Base-by-base conservation (phyloP, 1,139 yeast genomes). In the Candida glucosophila region DNA sequence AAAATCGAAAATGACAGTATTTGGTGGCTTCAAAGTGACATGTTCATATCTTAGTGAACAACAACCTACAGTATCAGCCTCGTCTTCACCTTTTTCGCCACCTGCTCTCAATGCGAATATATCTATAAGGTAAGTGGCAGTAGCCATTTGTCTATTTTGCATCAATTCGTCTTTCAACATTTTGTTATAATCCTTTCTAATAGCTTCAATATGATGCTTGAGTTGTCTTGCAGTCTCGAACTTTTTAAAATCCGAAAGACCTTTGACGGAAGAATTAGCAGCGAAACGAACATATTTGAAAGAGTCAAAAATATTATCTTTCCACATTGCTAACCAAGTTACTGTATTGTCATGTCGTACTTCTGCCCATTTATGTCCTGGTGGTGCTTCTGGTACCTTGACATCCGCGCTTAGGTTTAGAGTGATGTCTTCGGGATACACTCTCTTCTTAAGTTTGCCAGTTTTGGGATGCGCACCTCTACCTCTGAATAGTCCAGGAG, bases 11-110 rank as follows among this genome's bases (percentile, higher is more conserved):
- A 81, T 70, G 11, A 88, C 96, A 10, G 68, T 79, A 41, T 76
- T 76, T 7, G 96, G 96, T 2, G 95, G 95, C 40, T 73, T 73
- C 33, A 88, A 62, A 1, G 92, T 79, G 23, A 88, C 71, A 52
- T 88, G 97, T 48, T 88, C 97, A 43, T 62, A 88, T 41, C 97
- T 62, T 38, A 88, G 66, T 1, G 97, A 88, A 55, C 97, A 88
- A 56, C 98, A 88, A 23, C 98, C 98, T 23, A 88, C 98, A 2
- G 98, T 88, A 50, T 90, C 98, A 3, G 97, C 97, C 49, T 88
- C 96, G 43, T 90, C 97, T 6, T 88, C 97, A 11, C 92, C 83
- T 51, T 88, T 88, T 55, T 90, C 97, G 41, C 96, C 96, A 49
- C 97, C 97, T 1, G 97, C 97, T 79, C 97, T 82, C 36, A 90